A percentile compares a stretch with the other conserved stretches of the same genome.
These are phyloP conservation scores for Heterobasidion annosum DNA, from an alignment of 1,284 basidiomycete species.

Conservation along the genomic window DNA sequence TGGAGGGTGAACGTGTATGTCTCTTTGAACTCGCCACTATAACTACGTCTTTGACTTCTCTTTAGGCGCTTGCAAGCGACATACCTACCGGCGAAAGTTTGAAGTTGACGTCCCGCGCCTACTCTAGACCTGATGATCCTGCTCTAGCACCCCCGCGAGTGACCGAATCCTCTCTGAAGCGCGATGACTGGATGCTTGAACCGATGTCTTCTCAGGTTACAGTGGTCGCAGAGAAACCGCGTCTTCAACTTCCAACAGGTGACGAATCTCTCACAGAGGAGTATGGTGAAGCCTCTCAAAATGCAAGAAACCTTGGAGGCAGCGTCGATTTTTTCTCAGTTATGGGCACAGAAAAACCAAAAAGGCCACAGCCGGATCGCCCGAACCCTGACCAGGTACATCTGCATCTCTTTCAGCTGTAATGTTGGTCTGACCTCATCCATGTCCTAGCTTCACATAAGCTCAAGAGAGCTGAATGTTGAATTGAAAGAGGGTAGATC, in stretches of 20 bases:
- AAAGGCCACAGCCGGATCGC: conserved; percentile 52
- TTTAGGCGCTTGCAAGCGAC: conserved; percentile 52
- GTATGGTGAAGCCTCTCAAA: conserved; percentile 52
- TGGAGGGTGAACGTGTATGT: conserved; percentile 64
- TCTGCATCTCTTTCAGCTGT: background rate
- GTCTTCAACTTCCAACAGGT: conserved; percentile 16
- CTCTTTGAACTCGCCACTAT: background rate
- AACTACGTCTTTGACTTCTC: conserved; percentile 4
- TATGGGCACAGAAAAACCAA: conserved; percentile 70
- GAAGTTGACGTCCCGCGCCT: conserved; percentile 52
- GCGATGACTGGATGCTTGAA: conserved; percentile 90
- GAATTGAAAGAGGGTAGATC: conserved; percentile 57
- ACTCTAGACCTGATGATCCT: conserved; percentile 30
- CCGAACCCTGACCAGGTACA: conserved; percentile 67
- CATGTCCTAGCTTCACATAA: conserved; percentile 42
- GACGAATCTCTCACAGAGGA: conserved; percentile 59
- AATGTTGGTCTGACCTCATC: conserved; percentile 3
- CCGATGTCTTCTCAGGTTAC: conserved; percentile 22
- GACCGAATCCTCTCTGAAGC: conserved; percentile 44
- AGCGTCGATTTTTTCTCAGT: conserved; percentile 81
- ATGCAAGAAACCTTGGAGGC: conserved; percentile 38
- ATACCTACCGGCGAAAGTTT: conserved; percentile 79
- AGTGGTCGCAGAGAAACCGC: conserved; percentile 15
- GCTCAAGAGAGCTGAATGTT: conserved; percentile 75
- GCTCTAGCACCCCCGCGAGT: conserved; percentile 32